These are phyloP conservation scores for Hortiboletus campestris DNA, from an alignment of 768 basidiomycete species.

Conservation along the genomic window DNA sequence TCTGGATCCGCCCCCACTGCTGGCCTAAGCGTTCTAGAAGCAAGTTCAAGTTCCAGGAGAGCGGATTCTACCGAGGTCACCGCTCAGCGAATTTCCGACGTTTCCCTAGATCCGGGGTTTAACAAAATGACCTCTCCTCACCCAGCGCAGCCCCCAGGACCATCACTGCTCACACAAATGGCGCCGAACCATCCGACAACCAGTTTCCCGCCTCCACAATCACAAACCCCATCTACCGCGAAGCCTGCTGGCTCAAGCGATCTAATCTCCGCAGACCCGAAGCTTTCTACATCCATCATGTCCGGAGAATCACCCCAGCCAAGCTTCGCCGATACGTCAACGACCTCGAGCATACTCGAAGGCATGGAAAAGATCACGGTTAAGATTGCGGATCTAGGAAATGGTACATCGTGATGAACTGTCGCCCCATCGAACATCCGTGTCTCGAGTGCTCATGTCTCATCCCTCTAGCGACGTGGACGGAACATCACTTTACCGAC, in stretches of 20 bases:
- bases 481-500: slow-evolving; percentile 96
- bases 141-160: slow-evolving; percentile 47
- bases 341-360: slow-evolving; percentile 34
- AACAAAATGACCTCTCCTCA: slow-evolving; percentile 38
- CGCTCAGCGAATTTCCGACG: slow-evolving; percentile 50
- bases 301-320: slow-evolving; percentile 28
- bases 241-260: slow-evolving; percentile 24
- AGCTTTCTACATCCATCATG: slow-evolving; percentile 27
- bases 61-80: slow-evolving; percentile 42
- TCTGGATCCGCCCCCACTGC: slow-evolving; percentile 18
- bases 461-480: slow-evolving; percentile 62
- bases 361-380: slow-evolving; percentile 80
- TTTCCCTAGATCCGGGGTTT: slow-evolving; percentile 41
- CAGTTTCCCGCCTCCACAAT: slow-evolving; percentile 23
- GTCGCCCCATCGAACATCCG: background rate
- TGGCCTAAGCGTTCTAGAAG: slow-evolving; percentile 11
- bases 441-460: background rate
- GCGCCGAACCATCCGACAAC: slow-evolving; percentile 38
- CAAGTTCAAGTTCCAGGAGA: slow-evolving; percentile 19
- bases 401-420: slow-evolving; percentile 52
- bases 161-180: slow-evolving; percentile 74
- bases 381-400: slow-evolving; percentile 98
- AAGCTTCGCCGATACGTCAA: slow-evolving; percentile 26
- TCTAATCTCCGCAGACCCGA: slow-evolving; percentile 17
- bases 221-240: slow-evolving; percentile 26